A percentile compares a stretch with the other conserved stretches of the same genome.
These are phyloP conservation scores for Trichomonascus vanleenenianus DNA, from an alignment of 805 yeast species.

Conservation along the genomic window DNA sequence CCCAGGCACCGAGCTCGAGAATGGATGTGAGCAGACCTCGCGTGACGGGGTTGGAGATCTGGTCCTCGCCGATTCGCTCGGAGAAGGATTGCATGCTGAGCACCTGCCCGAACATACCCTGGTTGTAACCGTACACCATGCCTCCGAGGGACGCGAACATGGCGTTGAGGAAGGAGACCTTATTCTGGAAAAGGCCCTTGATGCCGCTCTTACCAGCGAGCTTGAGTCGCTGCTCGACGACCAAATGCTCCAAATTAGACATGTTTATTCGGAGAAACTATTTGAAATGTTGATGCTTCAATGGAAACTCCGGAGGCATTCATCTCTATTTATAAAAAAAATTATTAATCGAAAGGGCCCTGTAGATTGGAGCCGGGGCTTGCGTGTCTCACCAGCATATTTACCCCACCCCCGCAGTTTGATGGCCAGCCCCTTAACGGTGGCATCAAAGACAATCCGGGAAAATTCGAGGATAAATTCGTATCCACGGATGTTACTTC, in stretches of 20 bases:
- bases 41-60: slow-evolving; percentile 7
- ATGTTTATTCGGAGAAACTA: not conserved
- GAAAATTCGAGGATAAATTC: no score
- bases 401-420: no score
- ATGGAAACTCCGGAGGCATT: no score
- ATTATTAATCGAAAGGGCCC: no score
- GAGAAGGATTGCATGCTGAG: slow-evolving; percentile 24
- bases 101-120: slow-evolving; percentile 29
- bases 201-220: slow-evolving; percentile 11
- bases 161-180: slow-evolving; percentile 13
- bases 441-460: no score
- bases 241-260: slow-evolving; percentile 1
- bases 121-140: slow-evolving; percentile 27
- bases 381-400: no score
- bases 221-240: slow-evolving; percentile 1
- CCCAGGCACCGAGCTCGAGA: slow-evolving; percentile 22
- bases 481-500: no score
- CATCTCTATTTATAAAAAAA: no score
- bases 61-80: slow-evolving; percentile 6
- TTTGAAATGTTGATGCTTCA: no score
- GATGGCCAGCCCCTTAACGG: no score
- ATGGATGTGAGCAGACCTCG: slow-evolving; percentile 17
- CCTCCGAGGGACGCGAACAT: slow-evolving; percentile 32
- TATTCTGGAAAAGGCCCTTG: slow-evolving; percentile 15
- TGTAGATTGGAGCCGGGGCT: no score